phyloP scores from a whole-genome alignment of 768 basidiomycete genomes.

The Russula earlei region DNA sequence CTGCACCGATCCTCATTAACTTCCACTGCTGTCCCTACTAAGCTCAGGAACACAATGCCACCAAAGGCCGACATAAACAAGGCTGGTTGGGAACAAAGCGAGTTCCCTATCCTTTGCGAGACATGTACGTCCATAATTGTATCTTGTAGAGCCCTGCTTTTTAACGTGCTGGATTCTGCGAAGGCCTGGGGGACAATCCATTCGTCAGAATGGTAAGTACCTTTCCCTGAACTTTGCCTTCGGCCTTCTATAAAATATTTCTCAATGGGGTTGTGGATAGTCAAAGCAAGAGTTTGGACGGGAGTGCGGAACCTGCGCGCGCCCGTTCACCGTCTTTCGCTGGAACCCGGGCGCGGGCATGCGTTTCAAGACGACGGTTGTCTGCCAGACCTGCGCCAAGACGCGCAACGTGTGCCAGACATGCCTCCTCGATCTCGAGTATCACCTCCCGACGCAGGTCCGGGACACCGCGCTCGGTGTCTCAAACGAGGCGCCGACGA shows the following conservation, averaged over 20 bases:
- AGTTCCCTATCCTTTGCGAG: slow-evolving; percentile 90
- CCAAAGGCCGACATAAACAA: slow-evolving; percentile 93
- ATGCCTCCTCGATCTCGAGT: slow-evolving; percentile 93
- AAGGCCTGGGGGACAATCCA: slow-evolving; percentile 81
- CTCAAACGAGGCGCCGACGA: slow-evolving; percentile 83
- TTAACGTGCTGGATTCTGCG: not conserved
- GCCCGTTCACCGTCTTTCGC: slow-evolving; percentile 94
- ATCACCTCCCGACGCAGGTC: slow-evolving; percentile 92
- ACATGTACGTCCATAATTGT: slow-evolving; percentile 49
- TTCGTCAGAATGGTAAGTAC: slow-evolving; percentile 85
- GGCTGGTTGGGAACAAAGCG: slow-evolving; percentile 89
- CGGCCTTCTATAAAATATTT: not conserved
- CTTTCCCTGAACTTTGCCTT: not conserved
- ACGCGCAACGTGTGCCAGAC: slow-evolving; percentile 97
- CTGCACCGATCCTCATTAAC: not conserved
- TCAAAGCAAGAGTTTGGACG: slow-evolving; percentile 95
- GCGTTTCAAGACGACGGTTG: slow-evolving; percentile 93
- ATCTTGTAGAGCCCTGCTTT: not conserved
- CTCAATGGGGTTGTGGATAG: slow-evolving; percentile 33
- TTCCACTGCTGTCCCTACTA: not conserved
- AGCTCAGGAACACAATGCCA: slow-evolving; percentile 33
- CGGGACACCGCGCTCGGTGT: slow-evolving; percentile 88
- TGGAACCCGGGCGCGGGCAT: slow-evolving; percentile 96
- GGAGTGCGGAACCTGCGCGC: slow-evolving; percentile 94
- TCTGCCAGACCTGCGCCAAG: slow-evolving; percentile 96